Percentiles rank a stretch among this genome's conserved stretches.
These are phyloP conservation scores for Pseudotsuga menziesii DNA, from an alignment of 75 land plant genomes.

Conservation along the genomic window DNA sequence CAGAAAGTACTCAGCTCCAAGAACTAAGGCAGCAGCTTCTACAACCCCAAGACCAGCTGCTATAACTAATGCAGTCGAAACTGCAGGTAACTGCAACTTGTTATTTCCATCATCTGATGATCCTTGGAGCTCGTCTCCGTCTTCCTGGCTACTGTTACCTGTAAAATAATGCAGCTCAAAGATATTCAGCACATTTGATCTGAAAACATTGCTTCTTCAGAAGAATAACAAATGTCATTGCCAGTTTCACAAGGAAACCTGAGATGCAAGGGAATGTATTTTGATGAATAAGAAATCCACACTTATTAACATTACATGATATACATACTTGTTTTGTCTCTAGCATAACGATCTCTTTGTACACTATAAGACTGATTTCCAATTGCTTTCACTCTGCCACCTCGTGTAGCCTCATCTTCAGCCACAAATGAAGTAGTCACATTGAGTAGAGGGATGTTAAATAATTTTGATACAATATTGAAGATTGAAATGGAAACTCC, in stretches of 20 bases:
- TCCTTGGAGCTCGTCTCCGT: not conserved
- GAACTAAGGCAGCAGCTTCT: constrained; percentile 56
- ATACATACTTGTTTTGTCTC: constrained; percentile 1
- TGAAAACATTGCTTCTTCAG: not conserved
- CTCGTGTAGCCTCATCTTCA: constrained; percentile 64
- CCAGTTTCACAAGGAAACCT: not conserved
- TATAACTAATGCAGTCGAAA: constrained; percentile 80
- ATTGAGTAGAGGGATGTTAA: constrained; percentile 91
- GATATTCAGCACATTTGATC: not conserved
- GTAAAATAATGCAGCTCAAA: constrained; percentile 11
- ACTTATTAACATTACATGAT: not conserved
- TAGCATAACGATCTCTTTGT: not conserved
- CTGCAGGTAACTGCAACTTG: constrained; percentile 64
- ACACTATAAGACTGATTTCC: not conserved
- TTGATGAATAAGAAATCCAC: not conserved
- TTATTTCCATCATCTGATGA: not conserved
- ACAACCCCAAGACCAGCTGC: constrained; percentile 72
- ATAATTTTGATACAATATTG: constrained; percentile 86
- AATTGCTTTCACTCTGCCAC: constrained; percentile 5
- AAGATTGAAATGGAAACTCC: constrained; percentile 92
- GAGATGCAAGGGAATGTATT: not conserved
- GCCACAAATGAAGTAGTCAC: constrained; percentile 98
- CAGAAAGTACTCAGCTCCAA: constrained; percentile 69
- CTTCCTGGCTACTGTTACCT: not conserved
- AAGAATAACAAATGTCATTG: constrained; percentile 3